These are phyloP conservation scores for Neurospora sp. DNA, from an alignment of 495 filamentous ascomycete species.

Conservation along the genomic window DNA sequence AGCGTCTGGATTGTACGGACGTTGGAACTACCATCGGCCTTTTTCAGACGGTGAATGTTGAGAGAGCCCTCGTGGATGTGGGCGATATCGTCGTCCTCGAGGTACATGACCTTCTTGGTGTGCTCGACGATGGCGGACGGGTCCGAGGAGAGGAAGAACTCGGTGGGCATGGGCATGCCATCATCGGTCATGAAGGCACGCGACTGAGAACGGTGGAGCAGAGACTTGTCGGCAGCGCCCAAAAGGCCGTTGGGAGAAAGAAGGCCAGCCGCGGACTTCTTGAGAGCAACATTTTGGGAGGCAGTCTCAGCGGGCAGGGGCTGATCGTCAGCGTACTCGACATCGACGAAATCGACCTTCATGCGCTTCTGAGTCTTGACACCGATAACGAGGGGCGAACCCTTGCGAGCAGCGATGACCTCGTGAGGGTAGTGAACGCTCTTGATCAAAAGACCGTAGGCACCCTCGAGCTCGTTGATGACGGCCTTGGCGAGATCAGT, in stretches of 20 bases:
- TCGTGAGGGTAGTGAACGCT: slow-evolving; percentile 98
- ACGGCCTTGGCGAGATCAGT: slow-evolving; percentile 92
- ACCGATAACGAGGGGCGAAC: slow-evolving; percentile 91
- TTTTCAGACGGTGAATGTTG: slow-evolving; percentile 95
- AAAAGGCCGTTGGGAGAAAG: slow-evolving; percentile 60
- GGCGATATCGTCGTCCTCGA: slow-evolving; percentile 98
- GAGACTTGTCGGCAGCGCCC: slow-evolving; percentile 88
- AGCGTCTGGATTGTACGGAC: slow-evolving; percentile 96
- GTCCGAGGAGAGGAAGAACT: slow-evolving; percentile 98
- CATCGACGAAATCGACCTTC: slow-evolving; percentile 99
- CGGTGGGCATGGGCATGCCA: slow-evolving; percentile 91
- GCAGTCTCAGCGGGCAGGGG: slow-evolving; percentile 88
- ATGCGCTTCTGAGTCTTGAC: slow-evolving; percentile 94
- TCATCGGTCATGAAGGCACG: slow-evolving; percentile 98
- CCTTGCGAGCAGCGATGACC: slow-evolving; percentile 94
- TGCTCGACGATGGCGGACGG: slow-evolving; percentile 98
- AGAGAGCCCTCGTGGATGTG: slow-evolving; percentile 98
- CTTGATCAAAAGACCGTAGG: slow-evolving; percentile 92
- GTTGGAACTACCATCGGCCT: slow-evolving; percentile 92
- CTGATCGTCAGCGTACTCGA: slow-evolving; percentile 83
- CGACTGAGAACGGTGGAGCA: slow-evolving; percentile 94
- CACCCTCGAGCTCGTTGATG: slow-evolving; percentile 95
- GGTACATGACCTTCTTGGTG: slow-evolving; percentile 99
- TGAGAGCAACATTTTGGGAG: slow-evolving; percentile 91
- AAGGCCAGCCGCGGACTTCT: slow-evolving; percentile 53